Percentiles rank a stretch among this genome's conserved stretches.
These are phyloP conservation scores for Pythium phragmiticola DNA, from an alignment of 352 stramenopile species.

Conservation along the genomic window DNA sequence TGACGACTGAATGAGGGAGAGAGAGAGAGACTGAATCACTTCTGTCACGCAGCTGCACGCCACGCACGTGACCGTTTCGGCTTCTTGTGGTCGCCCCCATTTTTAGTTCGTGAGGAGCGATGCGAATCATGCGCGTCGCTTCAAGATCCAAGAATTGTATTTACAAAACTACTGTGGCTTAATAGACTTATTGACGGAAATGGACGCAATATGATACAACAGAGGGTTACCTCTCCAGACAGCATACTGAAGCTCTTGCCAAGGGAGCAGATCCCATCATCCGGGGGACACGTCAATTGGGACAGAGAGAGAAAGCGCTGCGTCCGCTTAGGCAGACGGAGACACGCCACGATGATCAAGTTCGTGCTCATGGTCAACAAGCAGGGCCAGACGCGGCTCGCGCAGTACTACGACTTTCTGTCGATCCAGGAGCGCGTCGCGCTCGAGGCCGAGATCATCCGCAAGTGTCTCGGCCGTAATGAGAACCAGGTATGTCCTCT, in stretches of 20 bases:
- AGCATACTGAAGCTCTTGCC: conserved; percentile 11
- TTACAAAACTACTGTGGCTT: conserved; percentile 5
- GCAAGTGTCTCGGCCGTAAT: conserved; percentile 97
- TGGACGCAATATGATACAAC: conserved; percentile 4
- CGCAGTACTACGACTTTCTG: conserved; percentile 99
- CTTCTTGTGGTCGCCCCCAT: too few relatives aligned
- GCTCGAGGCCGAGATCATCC: conserved; percentile 99
- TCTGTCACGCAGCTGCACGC: not conserved
- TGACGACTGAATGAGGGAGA: not conserved
- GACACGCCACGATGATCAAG: conserved; percentile 85
- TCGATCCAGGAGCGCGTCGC: conserved; percentile 97
- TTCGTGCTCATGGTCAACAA: conserved; percentile 99
- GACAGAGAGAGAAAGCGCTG: conserved; percentile 10
- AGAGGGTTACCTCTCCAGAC: conserved; percentile 7
- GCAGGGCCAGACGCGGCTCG: conserved; percentile 99
- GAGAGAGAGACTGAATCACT: too few relatives aligned
- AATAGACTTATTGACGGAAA: not conserved
- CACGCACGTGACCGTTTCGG: conserved; percentile 3
- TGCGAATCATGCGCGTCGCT: conserved; percentile 16
- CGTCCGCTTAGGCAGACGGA: conserved; percentile 3
- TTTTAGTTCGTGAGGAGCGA: not conserved
- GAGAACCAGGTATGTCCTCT: conserved; percentile 88
- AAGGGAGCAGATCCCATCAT: not conserved
- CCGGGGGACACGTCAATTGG: not conserved
- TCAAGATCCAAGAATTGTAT: conserved; percentile 21